Evolutionary conservation across 768 basidiomycete species (phyloP).

Genomic region (Gloeophyllum trabeum): DNA sequence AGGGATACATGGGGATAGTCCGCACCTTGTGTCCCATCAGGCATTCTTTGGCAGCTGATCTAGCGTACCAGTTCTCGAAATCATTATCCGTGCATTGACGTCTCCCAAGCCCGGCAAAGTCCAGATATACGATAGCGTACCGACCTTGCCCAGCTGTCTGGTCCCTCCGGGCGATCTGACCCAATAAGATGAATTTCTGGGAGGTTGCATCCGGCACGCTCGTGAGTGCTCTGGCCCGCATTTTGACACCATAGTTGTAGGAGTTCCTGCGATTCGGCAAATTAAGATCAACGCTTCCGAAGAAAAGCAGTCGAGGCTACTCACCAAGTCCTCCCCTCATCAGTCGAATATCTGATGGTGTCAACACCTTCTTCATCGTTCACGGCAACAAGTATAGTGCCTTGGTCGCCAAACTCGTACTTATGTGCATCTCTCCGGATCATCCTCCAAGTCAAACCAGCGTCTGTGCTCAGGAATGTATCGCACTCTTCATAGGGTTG

Average conservation of each 20-base stretch:
- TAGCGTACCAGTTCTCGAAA: slow-evolving; percentile 84
- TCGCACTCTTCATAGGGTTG: slow-evolving; percentile 76
- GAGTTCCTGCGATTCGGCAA: slow-evolving; percentile 40
- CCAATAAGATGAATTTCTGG: slow-evolving; percentile 89
- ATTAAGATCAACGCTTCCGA: background rate
- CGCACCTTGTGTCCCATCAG: slow-evolving; percentile 89
- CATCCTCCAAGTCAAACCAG: slow-evolving; percentile 81
- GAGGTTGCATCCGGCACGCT: slow-evolving; percentile 94
- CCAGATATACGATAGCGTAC: slow-evolving; percentile 68
- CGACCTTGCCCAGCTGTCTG: slow-evolving; percentile 38
- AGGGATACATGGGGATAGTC: background rate
- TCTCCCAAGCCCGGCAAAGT: slow-evolving; percentile 62
- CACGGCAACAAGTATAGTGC: slow-evolving; percentile 66
- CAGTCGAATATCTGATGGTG: slow-evolving; percentile 63
- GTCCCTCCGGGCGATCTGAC: slow-evolving; percentile 56
- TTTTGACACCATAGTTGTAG: slow-evolving; percentile 54
- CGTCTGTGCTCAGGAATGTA: slow-evolving; percentile 89
- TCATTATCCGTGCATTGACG: slow-evolving; percentile 63
- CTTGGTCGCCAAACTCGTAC: slow-evolving; percentile 94
- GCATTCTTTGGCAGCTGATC: slow-evolving; percentile 58
- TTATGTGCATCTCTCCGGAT: slow-evolving; percentile 67
- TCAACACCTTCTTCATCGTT: slow-evolving; percentile 78
- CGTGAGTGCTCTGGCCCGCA: slow-evolving; percentile 69
- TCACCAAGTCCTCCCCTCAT: slow-evolving; percentile 78
- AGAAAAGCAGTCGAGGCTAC: slow-evolving; percentile 14